A percentile compares a stretch with the other conserved stretches of the same genome.
phyloP scores from a whole-genome alignment of 2,329 filamentous ascomycete species.

The Epichloe aotearoae region DNA sequence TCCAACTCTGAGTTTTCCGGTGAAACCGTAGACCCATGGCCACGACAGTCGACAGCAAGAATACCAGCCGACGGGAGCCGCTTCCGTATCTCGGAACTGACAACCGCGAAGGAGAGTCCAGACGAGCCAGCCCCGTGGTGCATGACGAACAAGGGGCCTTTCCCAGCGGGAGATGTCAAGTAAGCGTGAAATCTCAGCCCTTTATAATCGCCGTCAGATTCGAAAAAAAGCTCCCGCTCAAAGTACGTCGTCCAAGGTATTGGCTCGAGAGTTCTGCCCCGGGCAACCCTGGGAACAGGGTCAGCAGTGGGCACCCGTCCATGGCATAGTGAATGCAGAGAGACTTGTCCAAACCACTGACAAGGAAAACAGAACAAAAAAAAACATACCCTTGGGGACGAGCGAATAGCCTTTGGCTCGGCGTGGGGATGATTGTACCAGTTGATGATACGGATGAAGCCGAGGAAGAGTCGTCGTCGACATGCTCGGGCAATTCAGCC shows the following conservation, averaged over 20 bases:
- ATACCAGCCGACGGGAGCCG: conserved; percentile 69
- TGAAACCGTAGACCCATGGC: conserved; percentile 63
- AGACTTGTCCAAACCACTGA: too few species aligned
- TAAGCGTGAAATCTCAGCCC: conserved; percentile 69
- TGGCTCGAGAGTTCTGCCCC: conserved; percentile 46
- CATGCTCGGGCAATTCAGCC: conserved; percentile 30
- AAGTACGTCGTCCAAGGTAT: conserved; percentile 86
- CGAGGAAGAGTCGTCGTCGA: conserved; percentile 54
- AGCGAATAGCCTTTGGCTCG: conserved; percentile 59
- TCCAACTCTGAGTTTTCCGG: conserved; percentile 34
- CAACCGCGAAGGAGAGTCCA: conserved; percentile 77
- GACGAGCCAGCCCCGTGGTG: conserved; percentile 94
- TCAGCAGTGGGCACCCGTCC: conserved; percentile 8
- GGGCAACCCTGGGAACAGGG: conserved; percentile 26
- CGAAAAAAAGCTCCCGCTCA: conserved; percentile 67
- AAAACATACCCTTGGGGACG: conserved; percentile 47
- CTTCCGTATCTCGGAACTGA: conserved; percentile 65
- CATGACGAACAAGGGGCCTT: conserved; percentile 75
- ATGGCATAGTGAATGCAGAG: not conserved
- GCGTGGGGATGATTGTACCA: conserved; percentile 76
- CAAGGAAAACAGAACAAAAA: not conserved
- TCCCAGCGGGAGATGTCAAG: conserved; percentile 63
- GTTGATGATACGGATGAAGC: conserved; percentile 82
- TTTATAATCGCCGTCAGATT: conserved; percentile 25
- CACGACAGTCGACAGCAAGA: conserved; percentile 72